Evolutionary conservation across 768 basidiomycete species (phyloP), one percentile per base, ranked within the genome.

Genomic region (Rhodocollybia butyracea): DNA sequence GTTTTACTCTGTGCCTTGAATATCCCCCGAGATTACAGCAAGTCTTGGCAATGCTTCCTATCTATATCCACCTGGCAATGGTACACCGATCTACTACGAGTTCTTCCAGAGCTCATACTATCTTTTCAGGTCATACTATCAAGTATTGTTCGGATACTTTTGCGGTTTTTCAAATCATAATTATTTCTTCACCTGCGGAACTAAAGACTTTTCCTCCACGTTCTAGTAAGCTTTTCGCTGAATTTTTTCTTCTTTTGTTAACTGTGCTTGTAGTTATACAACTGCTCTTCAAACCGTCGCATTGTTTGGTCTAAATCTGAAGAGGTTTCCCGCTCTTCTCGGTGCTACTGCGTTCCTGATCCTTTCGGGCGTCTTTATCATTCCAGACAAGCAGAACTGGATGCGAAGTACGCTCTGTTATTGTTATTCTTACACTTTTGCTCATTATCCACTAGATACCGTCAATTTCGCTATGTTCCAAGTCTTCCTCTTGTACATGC

Each of bases 381-480:
- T 77, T 54, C 77, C 77, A 1, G 56, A 68, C 31, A 63, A 63
- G 38, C 61, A 56, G 15, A 64, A 63, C 19, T 73, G 70, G 73
- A 59, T 59, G 39, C 66, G 76, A 60, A 69, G 69, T 70, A 75
- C 55, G 75, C 34, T 15, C 32, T 48, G 15, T 38, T 29, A 46
- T 51, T 36, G 15, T 42, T 13, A 50, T 15, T 5, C 6, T n/a
- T 10, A 5, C 26, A 41, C 51, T 8, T 31, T 57, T 10, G 56
- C 57, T 19, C 59, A 36, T 26, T 30, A 32, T 51, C 53, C 59
- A 39, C 10, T 53, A 85, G 84, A 79, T 64, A 74, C 85, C 68
- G 77, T 89, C 62, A 84, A 86, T 71, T 88, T 90, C 62, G 68
- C 86, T 51, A 63, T 90, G n/a, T 95, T 89, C 67, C 88, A 93